phyloP scores from a whole-genome alignment of 23 red algal genomes.

The Gracilaria gracilis region DNA sequence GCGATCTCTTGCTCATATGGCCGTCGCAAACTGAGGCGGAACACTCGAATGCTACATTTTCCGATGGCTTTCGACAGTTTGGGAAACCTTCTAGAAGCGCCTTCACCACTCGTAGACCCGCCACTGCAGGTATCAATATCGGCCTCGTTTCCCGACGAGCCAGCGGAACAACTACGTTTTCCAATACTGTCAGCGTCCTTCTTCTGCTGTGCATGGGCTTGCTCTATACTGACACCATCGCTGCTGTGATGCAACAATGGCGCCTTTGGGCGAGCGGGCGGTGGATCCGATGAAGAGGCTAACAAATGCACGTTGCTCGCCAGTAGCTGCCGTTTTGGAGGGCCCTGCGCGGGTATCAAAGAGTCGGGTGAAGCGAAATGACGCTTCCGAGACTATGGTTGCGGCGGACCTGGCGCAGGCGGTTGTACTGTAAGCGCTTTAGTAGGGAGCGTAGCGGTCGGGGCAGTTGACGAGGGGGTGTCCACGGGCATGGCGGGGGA shows the following conservation, averaged over 20 bases:
- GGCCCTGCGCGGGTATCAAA: background rate
- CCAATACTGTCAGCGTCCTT: slow-evolving; percentile 10
- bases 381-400: background rate
- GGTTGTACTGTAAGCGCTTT: background rate
- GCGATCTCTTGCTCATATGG: too few relatives aligned
- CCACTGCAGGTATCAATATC: slow-evolving; percentile 66
- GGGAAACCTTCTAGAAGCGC: slow-evolving; percentile 21
- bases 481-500: background rate
- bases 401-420: background rate
- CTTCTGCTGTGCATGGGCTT: background rate
- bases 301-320: too few relatives aligned
- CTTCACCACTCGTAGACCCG: slow-evolving; percentile 43
- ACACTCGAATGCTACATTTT: too few relatives aligned
- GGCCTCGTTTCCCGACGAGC: slow-evolving; percentile 57
- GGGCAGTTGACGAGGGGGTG: background rate
- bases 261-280: background rate
- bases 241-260: background rate
- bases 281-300: background rate
- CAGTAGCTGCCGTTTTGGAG: background rate
- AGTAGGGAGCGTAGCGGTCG: background rate
- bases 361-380: background rate
- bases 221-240: background rate
- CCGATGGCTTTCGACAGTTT: too few relatives aligned
- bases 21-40: too few relatives aligned
- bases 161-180: slow-evolving; percentile 31